Percentiles rank a stretch among this genome's conserved stretches.
These are phyloP conservation scores for Tetratostichococcus sp. DNA, from an alignment of 139 green algal genomes.

Conservation along the genomic window DNA sequence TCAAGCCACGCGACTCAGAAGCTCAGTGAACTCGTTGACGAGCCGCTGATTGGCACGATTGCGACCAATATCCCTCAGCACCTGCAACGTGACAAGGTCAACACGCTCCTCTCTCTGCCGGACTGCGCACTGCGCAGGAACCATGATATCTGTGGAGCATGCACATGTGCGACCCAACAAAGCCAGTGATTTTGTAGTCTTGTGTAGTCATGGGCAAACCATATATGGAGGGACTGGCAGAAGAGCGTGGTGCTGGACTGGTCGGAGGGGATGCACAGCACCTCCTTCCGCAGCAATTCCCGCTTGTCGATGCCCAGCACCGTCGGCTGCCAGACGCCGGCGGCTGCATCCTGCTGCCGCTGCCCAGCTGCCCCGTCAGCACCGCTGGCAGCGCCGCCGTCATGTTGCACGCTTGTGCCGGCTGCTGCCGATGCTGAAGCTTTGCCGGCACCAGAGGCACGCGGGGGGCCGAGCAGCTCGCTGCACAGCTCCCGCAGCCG, in stretches of 20 bases:
- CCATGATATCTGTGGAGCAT: too few relatives aligned
- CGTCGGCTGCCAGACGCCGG: conserved; percentile 29
- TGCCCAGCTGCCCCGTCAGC: neutral
- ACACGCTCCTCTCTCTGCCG: too few relatives aligned
- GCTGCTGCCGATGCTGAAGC: neutral
- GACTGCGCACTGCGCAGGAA: too few relatives aligned
- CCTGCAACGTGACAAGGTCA: too few relatives aligned
- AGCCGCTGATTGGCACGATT: conserved; percentile 31
- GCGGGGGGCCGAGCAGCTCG: conserved; percentile 47
- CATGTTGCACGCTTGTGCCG: neutral
- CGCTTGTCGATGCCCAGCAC: conserved; percentile 60
- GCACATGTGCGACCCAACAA: too few relatives aligned
- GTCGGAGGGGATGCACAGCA: conserved; percentile 17
- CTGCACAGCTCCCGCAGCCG: conserved; percentile 52
- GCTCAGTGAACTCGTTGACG: conserved; percentile 11
- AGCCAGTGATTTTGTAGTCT: too few relatives aligned
- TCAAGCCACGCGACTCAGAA: conserved; percentile 1
- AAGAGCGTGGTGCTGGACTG: too few relatives aligned
- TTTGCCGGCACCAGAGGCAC: conserved; percentile 8
- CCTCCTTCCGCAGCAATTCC: conserved; percentile 42
- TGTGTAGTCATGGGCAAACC: too few relatives aligned
- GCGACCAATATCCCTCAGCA: conserved; percentile 35
- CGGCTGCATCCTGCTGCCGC: neutral
- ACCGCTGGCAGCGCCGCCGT: neutral
- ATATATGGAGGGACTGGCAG: too few relatives aligned